Percentiles rank a stretch among this genome's conserved stretches.
These are phyloP conservation scores for Fragilaria radians DNA, from an alignment of 108 stramenopile genomes.

Conservation along the genomic window DNA sequence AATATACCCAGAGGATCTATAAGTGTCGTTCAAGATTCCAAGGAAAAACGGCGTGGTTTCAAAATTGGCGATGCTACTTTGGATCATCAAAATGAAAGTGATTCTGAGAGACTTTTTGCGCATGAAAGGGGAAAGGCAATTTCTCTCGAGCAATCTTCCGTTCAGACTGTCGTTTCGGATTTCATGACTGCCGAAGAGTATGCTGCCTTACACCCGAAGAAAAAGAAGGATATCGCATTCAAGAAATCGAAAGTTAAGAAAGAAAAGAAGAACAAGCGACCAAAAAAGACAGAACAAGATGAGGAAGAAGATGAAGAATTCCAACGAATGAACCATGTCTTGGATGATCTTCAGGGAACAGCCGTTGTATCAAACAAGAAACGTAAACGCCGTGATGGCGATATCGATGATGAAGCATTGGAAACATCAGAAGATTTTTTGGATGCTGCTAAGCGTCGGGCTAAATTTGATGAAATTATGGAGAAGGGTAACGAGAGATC, in stretches of 20 bases:
- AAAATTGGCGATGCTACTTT: conserved; percentile 34
- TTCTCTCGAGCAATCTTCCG: conserved; percentile 46
- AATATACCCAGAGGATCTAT: conserved; percentile 14
- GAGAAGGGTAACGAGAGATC: conserved; percentile 74
- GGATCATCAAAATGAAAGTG: conserved; percentile 11
- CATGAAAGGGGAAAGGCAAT: conserved; percentile 38
- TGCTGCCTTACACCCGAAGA: conserved; percentile 18
- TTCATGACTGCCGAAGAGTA: conserved; percentile 80
- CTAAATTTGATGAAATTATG: conserved; percentile 70
- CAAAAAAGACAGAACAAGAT: conserved; percentile 17
- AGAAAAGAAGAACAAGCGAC: conserved; percentile 26
- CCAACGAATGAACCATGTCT: conserved; percentile 9
- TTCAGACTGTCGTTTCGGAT: conserved; percentile 57
- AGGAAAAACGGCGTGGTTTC: conserved; percentile 37
- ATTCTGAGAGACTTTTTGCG: conserved; percentile 42
- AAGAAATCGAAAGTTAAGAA: conserved; percentile 31
- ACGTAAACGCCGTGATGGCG: conserved; percentile 42
- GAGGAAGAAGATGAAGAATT: conserved; percentile 31
- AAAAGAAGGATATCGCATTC: background rate
- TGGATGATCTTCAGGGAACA: conserved; percentile 35
- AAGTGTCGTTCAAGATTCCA: background rate
- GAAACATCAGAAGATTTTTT: conserved; percentile 14
- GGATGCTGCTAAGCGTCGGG: conserved; percentile 26
- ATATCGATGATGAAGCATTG: conserved; percentile 22
- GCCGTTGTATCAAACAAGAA: conserved; percentile 10